phyloP scores from a whole-genome alignment of 2,329 filamentous ascomycete species.

The Metarhizium robertsii region DNA sequence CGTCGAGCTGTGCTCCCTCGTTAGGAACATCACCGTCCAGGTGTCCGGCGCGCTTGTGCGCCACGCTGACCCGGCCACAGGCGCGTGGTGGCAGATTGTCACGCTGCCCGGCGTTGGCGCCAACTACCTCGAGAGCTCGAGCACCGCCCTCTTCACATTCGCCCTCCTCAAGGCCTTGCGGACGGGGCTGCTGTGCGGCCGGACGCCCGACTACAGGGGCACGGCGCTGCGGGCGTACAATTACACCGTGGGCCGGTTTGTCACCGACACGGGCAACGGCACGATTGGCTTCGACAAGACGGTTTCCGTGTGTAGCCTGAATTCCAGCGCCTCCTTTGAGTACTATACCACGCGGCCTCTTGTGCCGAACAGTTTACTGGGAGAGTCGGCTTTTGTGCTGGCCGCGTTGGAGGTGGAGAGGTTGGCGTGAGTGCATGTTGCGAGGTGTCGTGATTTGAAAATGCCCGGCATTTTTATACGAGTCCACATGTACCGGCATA shows the following conservation, averaged over 20 bases:
- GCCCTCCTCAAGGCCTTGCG: slow-evolving; percentile 11
- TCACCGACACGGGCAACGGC: too few relatives aligned
- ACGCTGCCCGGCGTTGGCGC: slow-evolving; percentile 37
- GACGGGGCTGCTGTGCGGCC: slow-evolving; percentile 1
- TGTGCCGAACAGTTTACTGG: slow-evolving; percentile 26
- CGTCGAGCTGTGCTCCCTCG: slow-evolving; percentile 12
- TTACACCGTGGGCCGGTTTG: too few relatives aligned
- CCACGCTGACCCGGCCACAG: slow-evolving; percentile 30
- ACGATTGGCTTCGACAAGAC: slow-evolving; percentile 23
- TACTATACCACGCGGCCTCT: slow-evolving; percentile 28
- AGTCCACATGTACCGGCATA: too few relatives aligned
- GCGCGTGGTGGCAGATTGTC: slow-evolving; percentile 49
- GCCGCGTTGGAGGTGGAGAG: slow-evolving; percentile 23
- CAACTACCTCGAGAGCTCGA: slow-evolving; percentile 54
- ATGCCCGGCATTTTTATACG: too few relatives aligned
- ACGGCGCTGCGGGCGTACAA: too few relatives aligned
- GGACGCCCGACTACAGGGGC: background rate
- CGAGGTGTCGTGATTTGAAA: too few relatives aligned
- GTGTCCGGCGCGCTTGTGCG: slow-evolving; percentile 17
- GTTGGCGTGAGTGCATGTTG: too few relatives aligned
- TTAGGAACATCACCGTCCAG: background rate
- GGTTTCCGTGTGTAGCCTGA: slow-evolving; percentile 30
- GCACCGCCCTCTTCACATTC: slow-evolving; percentile 48
- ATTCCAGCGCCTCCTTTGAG: slow-evolving; percentile 30
- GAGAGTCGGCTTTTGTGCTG: slow-evolving; percentile 26